phyloP scores from a whole-genome alignment of 2,329 filamentous ascomycete species.

The Arthrobotrys sphaeroides region DNA sequence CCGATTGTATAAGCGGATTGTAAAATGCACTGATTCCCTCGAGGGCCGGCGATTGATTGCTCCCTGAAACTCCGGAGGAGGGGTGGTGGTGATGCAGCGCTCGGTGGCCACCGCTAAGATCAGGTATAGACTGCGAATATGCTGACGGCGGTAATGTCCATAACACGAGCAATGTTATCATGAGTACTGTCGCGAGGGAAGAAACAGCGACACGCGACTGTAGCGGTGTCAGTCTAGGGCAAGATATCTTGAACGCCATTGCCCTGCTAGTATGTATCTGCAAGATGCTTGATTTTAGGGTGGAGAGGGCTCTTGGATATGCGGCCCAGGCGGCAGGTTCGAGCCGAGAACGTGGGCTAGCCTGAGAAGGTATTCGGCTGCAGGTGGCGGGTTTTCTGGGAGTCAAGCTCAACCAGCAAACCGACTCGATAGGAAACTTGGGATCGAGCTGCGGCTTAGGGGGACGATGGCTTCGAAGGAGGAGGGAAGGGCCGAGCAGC shows the following conservation, averaged over 20 bases:
- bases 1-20: constrained; percentile 49
- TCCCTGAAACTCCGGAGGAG: constrained; percentile 55
- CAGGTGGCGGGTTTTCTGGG: background rate
- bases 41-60: constrained; percentile 56
- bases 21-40: constrained; percentile 55
- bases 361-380: constrained; percentile 20
- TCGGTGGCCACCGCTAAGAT: constrained; percentile 60
- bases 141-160: constrained; percentile 70
- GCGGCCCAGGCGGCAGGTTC: constrained; percentile 20
- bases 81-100: constrained; percentile 55
- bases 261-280: constrained; percentile 3
- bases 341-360: constrained; percentile 24
- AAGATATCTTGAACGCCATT: constrained; percentile 51
- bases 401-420: constrained; percentile 51
- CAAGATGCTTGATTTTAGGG: background rate
- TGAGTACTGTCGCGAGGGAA: constrained; percentile 69
- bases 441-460: constrained; percentile 6
- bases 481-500: constrained; percentile 11
- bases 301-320: constrained; percentile 9
- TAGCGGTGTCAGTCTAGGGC: constrained; percentile 69
- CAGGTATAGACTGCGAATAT: constrained; percentile 66
- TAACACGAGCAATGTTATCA: constrained; percentile 71
- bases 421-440: constrained; percentile 16
- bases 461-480: constrained; percentile 26
- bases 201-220: constrained; percentile 78